Percentiles rank a stretch among this genome's conserved stretches.
Evolutionary conservation across 495 filamentous ascomycete genomes (phyloP).

Genomic region (Letharia columbiana): DNA sequence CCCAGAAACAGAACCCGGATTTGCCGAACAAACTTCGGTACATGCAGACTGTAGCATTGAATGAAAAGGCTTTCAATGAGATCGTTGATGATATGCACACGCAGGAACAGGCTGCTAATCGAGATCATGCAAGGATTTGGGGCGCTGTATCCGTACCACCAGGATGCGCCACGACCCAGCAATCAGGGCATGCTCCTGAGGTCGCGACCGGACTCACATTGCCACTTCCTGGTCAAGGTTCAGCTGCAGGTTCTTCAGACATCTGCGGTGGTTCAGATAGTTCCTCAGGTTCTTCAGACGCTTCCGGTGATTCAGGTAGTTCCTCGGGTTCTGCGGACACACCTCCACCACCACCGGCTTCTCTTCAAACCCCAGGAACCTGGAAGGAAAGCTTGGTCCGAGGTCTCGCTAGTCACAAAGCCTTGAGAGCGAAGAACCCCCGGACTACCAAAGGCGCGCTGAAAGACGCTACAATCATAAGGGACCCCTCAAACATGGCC

Average conservation of each 20-base stretch:
- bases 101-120: neutral
- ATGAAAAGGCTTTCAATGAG: neutral
- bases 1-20: neutral
- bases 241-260: neutral
- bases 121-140: neutral
- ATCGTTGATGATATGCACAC: neutral
- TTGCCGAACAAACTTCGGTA: neutral
- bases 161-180: neutral
- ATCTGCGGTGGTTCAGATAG: neutral
- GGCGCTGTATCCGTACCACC: neutral
- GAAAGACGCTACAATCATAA: neutral
- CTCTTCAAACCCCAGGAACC: neutral
- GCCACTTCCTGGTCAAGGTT: neutral
- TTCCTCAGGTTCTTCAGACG: neutral
- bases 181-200: neutral
- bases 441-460: neutral
- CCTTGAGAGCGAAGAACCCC: neutral
- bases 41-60: neutral
- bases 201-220: neutral
- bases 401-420: neutral
- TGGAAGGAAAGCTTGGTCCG: neutral
- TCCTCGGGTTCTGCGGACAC: neutral
- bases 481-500: neutral
- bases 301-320: neutral
- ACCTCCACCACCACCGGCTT: neutral